Evolutionary conservation across 768 basidiomycete genomes (phyloP).

Genomic region (Infundibulicybe gibba): DNA sequence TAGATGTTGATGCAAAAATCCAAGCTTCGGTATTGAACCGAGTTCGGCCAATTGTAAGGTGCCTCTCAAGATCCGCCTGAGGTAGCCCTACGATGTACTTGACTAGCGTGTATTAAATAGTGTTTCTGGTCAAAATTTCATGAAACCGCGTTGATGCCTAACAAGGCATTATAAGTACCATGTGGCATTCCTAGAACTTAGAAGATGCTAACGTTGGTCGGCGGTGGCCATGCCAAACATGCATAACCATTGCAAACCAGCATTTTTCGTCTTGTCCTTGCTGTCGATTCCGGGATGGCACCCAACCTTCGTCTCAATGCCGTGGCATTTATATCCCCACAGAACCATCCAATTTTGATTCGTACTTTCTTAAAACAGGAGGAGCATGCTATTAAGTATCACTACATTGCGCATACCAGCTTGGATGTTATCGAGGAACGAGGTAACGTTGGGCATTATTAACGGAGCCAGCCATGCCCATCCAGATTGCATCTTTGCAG

Average conservation of each 20-base stretch:
- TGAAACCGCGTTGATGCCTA: too few species aligned
- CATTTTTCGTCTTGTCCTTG: too few species aligned
- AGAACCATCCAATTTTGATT: conserved; percentile 79
- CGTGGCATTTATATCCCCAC: conserved; percentile 81
- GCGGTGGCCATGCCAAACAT: too few species aligned
- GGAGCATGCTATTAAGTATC: conserved; percentile 67
- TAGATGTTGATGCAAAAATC: conserved; percentile 23
- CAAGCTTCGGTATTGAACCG: conserved; percentile 21
- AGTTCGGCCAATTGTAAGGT: conserved; percentile 13
- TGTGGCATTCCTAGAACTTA: too few species aligned
- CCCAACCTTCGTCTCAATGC: conserved; percentile 71
- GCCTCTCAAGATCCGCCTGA: not conserved
- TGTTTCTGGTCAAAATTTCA: too few species aligned
- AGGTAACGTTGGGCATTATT: conserved; percentile 39
- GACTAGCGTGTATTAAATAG: too few species aligned
- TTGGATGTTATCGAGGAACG: conserved; percentile 91
- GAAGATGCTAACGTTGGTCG: too few species aligned
- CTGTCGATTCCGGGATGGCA: conserved; percentile 50
- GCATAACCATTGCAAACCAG: too few species aligned
- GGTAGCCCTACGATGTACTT: too few species aligned
- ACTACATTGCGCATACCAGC: conserved; percentile 89
- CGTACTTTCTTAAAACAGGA: conserved; percentile 63
- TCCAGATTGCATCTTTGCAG: conserved; percentile 16
- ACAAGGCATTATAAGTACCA: too few species aligned
- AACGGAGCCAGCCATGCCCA: conserved; percentile 1